These are phyloP conservation scores for Kwoniella bestiolae DNA, from an alignment of 768 basidiomycete species.

Conservation along the genomic window DNA sequence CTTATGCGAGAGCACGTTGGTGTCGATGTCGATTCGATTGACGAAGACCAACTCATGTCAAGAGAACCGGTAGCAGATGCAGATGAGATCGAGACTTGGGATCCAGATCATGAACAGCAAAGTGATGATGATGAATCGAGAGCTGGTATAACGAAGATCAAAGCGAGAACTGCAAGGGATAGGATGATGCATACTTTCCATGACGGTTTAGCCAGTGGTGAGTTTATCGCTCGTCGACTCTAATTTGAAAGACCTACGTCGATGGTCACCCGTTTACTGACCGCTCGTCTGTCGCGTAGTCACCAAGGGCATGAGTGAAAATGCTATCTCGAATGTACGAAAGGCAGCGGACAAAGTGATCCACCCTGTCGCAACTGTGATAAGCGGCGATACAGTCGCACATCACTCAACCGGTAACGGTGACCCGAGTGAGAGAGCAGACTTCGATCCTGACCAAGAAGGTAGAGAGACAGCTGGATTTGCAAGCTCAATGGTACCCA, in stretches of 20 bases:
- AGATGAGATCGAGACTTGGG: conserved; percentile 69
- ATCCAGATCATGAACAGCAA: conserved; percentile 71
- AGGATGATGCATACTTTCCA: conserved; percentile 47
- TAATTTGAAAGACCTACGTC: too few relatives aligned
- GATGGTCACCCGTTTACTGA: neutral
- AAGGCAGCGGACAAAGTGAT: conserved; percentile 61
- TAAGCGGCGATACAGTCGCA: conserved; percentile 33
- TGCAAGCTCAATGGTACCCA: conserved; percentile 68
- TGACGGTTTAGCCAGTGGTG: conserved; percentile 46
- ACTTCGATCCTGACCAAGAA: conserved; percentile 62
- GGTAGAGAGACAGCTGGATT: conserved; percentile 66
- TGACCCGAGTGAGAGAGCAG: conserved; percentile 64
- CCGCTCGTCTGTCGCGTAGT: conserved; percentile 22
- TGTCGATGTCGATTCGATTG: conserved; percentile 85
- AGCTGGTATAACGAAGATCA: conserved; percentile 51
- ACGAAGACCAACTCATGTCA: conserved; percentile 72
- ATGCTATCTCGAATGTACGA: conserved; percentile 54
- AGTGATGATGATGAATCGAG: conserved; percentile 39
- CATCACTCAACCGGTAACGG: conserved; percentile 60
- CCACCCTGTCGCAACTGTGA: conserved; percentile 58
- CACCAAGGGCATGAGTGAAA: conserved; percentile 55
- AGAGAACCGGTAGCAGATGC: conserved; percentile 63
- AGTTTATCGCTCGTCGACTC: conserved; percentile 36
- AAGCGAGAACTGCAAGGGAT: conserved; percentile 47
- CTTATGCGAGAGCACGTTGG: conserved; percentile 97